phyloP scores from a whole-genome alignment of 768 basidiomycete species.

The Plicaturopsis crispa region DNA sequence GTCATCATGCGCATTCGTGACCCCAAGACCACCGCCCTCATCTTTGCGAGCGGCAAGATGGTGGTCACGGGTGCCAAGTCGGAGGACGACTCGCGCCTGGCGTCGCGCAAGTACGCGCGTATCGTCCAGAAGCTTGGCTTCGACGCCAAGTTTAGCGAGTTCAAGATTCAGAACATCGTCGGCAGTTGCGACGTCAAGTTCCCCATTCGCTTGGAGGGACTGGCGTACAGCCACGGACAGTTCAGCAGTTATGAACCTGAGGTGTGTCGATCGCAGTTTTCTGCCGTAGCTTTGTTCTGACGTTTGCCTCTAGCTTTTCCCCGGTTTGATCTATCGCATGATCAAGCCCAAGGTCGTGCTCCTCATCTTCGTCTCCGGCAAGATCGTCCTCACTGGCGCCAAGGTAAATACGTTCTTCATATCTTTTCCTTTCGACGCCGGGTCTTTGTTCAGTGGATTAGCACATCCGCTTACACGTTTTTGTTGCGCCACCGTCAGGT shows the following conservation, averaged over 20 bases:
- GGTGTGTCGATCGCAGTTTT: conserved; percentile 38
- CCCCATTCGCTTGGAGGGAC: conserved; percentile 94
- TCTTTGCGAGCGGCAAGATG: conserved; percentile 99
- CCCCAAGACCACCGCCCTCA: conserved; percentile 98
- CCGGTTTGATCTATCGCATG: conserved; percentile 98
- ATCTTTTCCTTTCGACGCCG: conserved; percentile 8
- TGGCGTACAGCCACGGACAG: conserved; percentile 96
- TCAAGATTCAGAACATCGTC: conserved; percentile 99
- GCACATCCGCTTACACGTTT: conserved; percentile 37
- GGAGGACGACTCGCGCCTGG: conserved; percentile 94
- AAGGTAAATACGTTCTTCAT: conserved; percentile 59
- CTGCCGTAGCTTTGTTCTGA: too few relatives aligned
- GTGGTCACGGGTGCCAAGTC: conserved; percentile 99
- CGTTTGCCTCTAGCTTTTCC: conserved; percentile 78
- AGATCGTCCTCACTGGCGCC: conserved; percentile 97
- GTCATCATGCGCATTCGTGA: conserved; percentile 99
- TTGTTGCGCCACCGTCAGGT: conserved; percentile 54
- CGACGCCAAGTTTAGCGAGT: conserved; percentile 98
- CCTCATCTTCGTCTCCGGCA: conserved; percentile 97
- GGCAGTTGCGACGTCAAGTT: conserved; percentile 98
- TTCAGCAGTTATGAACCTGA: conserved; percentile 98
- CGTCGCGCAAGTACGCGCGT: conserved; percentile 96
- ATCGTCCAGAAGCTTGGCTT: conserved; percentile 99
- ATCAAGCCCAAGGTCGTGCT: conserved; percentile 99
- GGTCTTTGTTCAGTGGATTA: conserved; percentile 29